Percentiles rank a stretch among this genome's conserved stretches.
Conservation (phyloP, 768 basidiomycete genomes). For the Boletus rufocinnamomeus region DNA sequence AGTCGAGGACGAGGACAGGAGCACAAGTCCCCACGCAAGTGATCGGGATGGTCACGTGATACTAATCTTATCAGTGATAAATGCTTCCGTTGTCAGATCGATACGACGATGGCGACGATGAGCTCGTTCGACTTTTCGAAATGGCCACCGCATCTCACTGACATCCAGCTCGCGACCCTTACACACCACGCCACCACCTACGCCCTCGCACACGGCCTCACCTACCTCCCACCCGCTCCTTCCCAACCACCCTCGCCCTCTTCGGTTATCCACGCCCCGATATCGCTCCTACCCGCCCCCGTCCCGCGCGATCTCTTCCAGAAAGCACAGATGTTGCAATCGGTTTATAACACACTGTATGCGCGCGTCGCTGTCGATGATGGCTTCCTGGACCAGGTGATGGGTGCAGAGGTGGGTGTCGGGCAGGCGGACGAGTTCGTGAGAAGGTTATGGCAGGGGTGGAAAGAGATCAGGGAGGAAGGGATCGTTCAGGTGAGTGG, state of each 20-base stretch:
- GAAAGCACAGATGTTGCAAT: constrained; percentile 66
- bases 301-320: constrained; percentile 75
- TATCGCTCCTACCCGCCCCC: constrained; percentile 86
- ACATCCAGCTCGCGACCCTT: constrained; percentile 59
- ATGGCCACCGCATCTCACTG: constrained; percentile 77
- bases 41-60: not conserved
- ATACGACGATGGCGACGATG: constrained; percentile 15
- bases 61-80: constrained; percentile 3
- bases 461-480: constrained; percentile 72
- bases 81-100: not conserved
- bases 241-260: constrained; percentile 52
- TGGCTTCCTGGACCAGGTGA: constrained; percentile 77
- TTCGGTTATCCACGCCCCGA: constrained; percentile 87
- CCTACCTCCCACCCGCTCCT: constrained; percentile 68
- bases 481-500: constrained; percentile 53
- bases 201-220: constrained; percentile 80
- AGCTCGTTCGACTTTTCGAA: constrained; percentile 47
- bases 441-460: constrained; percentile 81
- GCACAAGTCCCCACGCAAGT: no score
- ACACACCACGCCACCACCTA: constrained; percentile 73
- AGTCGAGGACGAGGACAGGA: not conserved
- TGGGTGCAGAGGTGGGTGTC: constrained; percentile 79
- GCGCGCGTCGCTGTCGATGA: constrained; percentile 78
- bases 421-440: constrained; percentile 86
- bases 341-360: constrained; percentile 82